Conservation (phyloP, 2,329 filamentous ascomycete genomes). For the Stachybotrys chlorohalonatus region DNA sequence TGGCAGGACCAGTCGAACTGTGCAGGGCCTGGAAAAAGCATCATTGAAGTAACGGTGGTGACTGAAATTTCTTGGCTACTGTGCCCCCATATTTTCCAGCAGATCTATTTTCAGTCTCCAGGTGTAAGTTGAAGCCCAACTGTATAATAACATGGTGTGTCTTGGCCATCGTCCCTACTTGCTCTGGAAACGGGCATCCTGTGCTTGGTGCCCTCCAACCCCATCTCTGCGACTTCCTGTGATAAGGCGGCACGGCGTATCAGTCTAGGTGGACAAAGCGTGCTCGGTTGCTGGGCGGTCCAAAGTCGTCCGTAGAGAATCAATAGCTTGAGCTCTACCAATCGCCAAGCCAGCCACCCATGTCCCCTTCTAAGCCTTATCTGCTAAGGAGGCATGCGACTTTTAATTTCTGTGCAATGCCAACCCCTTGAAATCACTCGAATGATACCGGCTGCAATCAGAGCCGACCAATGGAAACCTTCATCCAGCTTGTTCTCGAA, state of each 20-base stretch:
- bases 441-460: not conserved
- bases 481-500: not conserved
- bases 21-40: not conserved
- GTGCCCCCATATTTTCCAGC: not conserved
- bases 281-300: no score
- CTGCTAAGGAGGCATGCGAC: not conserved
- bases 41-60: not conserved
- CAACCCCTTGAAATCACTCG: not conserved
- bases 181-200: no score
- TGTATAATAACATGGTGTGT: not conserved
- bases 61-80: not conserved
- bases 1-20: no score
- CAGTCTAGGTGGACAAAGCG: no score
- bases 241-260: no score
- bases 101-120: not conserved
- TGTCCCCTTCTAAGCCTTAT: not conserved
- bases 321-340: no score
- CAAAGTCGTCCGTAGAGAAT: no score
- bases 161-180: no score
- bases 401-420: not conserved
- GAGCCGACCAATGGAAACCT: not conserved
- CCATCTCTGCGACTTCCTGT: no score
- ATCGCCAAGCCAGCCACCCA: no score
- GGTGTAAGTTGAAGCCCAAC: not conserved
- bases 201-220: no score